Evolutionary conservation across 2,329 filamentous ascomycete species (phyloP), one percentile per base, ranked within the genome.

Genomic region (Diaporthe sp.): DNA sequence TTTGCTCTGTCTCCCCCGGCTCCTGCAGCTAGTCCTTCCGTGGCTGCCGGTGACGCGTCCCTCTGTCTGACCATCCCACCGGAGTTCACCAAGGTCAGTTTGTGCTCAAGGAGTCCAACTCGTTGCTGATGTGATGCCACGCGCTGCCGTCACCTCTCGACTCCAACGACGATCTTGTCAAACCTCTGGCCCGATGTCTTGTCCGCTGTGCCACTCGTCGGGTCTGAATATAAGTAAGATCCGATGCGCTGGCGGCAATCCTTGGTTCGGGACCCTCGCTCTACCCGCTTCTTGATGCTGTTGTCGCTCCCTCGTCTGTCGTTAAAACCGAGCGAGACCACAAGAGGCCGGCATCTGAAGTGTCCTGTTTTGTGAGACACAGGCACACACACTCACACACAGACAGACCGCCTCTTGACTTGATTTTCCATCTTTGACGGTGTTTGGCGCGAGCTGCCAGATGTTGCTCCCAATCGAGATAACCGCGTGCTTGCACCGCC

Each of bases 11-110:
- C 5, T 46, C 42, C 13, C 31, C 55, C 34, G 51, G 53, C 53
- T 74, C 7, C 37, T 57, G 31, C 46, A 57, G 58, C 28, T 44
- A 19, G 22, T n/a, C 31, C 49, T 55, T 74, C 74, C 74, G 75
- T 65, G 75, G 67, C 57, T 78, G 76, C 77, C 77, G 78, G 78
- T 81, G 76, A 81, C 79, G 79, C 79, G 79, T 78, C 77, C 74
- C 68, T 53, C 25, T 8, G 31, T 34, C 37, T 59, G 42, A 68
- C 65, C 65, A 68, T 68, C 65, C 65, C 31, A 25, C 65, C 31
- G 31, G 46, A 53, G 42, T 67, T 46, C 59, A 65, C 17, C 57
- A 55, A 37, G 3, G 6, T 49, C 44, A 49, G 19, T 49, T 22
- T 49, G 44, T 49, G 44, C 8, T 49, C 19, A 1, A 44, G 42